These are phyloP conservation scores for Neurospora sp. DNA, from an alignment of 495 filamentous ascomycete species.

Conservation along the genomic window DNA sequence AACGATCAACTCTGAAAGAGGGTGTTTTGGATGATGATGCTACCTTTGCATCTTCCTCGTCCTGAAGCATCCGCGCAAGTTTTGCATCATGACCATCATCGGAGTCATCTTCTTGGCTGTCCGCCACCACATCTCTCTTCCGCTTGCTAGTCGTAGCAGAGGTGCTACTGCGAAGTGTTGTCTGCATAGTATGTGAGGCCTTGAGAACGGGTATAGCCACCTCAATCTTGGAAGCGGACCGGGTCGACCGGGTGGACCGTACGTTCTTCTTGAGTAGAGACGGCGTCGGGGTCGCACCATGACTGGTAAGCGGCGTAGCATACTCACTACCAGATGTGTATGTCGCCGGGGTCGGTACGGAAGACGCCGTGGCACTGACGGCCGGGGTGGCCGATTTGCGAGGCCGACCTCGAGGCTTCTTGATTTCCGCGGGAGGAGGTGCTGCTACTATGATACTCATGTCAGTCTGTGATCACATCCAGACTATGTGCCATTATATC, in stretches of 20 bases:
- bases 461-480: not conserved
- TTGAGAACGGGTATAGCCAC: constrained; percentile 14
- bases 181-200: not conserved
- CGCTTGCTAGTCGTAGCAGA: constrained; percentile 20
- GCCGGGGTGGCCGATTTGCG: constrained; percentile 1
- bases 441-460: constrained; percentile 1
- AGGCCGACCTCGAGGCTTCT: constrained; percentile 6
- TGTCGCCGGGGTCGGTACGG: constrained; percentile 27
- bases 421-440: not conserved
- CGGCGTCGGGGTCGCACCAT: constrained; percentile 46
- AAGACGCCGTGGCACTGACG: constrained; percentile 18
- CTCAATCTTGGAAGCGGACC: constrained; percentile 12
- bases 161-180: constrained; percentile 14
- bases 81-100: constrained; percentile 39
- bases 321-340: constrained; percentile 45
- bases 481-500: not conserved
- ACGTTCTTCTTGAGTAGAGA: constrained; percentile 7
- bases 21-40: not conserved
- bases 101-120: constrained; percentile 30
- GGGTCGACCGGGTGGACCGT: constrained; percentile 3
- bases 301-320: constrained; percentile 71
- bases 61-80: constrained; percentile 50
- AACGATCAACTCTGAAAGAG: not conserved
- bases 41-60: constrained; percentile 43
- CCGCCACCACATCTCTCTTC: constrained; percentile 18